These are phyloP conservation scores for Geotrichum australiense DNA, from an alignment of 1,139 yeast genomes.

Conservation along the genomic window DNA sequence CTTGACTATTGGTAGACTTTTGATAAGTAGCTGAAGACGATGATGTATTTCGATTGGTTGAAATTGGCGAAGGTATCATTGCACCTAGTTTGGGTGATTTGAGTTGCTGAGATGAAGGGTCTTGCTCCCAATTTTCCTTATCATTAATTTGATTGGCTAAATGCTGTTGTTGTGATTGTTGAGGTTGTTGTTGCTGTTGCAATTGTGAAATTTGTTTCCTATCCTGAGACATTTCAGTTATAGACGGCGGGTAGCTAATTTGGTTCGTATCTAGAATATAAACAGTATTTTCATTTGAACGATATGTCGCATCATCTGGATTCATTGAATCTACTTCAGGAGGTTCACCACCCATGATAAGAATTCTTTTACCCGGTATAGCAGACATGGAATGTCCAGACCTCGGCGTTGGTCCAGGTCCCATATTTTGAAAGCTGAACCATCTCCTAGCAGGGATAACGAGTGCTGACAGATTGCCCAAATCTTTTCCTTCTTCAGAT, in stretches of 20 bases:
- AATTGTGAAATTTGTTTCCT: constrained; percentile 3
- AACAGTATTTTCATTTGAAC: constrained; percentile 25
- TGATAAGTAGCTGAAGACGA: background rate
- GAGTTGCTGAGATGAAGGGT: background rate
- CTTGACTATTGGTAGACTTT: background rate
- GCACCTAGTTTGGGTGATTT: background rate
- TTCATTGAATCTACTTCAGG: constrained; percentile 24
- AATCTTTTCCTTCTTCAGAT: constrained; percentile 63
- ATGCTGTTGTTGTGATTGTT: constrained; percentile 1
- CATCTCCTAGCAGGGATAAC: constrained; percentile 67
- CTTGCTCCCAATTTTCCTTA: background rate
- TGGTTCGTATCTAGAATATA: constrained; percentile 38
- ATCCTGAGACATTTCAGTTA: constrained; percentile 7
- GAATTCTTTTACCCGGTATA: constrained; percentile 56
- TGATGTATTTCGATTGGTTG: background rate
- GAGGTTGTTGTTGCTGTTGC: background rate
- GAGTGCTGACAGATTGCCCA: constrained; percentile 65
- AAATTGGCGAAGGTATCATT: background rate
- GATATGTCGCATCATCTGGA: constrained; percentile 23
- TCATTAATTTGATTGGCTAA: background rate
- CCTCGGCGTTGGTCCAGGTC: constrained; percentile 70
- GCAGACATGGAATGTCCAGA: constrained; percentile 93
- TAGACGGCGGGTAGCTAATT: constrained; percentile 33
- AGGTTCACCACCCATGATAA: constrained; percentile 86
- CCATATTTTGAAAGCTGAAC: constrained; percentile 55